These are phyloP conservation scores for Buddleja alternifolia DNA, from an alignment of 257 asterid species.

Conservation along the genomic window DNA sequence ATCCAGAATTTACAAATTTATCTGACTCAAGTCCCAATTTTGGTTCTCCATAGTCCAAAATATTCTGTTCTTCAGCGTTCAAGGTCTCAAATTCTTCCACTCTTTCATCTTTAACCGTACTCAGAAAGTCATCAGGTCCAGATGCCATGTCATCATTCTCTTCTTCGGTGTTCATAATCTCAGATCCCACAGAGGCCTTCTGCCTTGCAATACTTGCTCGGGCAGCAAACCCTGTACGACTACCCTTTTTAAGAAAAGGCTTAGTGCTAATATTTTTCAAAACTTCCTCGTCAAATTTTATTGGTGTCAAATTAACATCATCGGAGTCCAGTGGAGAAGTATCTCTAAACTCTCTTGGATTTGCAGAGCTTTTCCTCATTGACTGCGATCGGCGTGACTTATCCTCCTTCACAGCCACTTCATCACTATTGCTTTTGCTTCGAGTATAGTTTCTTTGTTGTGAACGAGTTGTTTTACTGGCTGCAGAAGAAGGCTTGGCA, in stretches of 20 bases:
- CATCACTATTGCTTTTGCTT: constrained; percentile 67
- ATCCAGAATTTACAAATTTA: constrained; percentile 42
- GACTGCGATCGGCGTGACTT: constrained; percentile 64
- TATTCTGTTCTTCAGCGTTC: constrained; percentile 33
- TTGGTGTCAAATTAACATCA: constrained; percentile 53
- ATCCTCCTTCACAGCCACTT: constrained; percentile 67
- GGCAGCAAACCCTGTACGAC: constrained; percentile 53
- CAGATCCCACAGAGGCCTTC: constrained; percentile 45
- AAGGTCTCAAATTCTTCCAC: constrained; percentile 59
- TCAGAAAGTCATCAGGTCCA: constrained; percentile 53
- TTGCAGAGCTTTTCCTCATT: constrained; percentile 60
- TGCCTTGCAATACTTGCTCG: constrained; percentile 49
- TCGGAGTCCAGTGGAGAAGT: constrained; percentile 50
- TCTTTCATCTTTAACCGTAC: constrained; percentile 49
- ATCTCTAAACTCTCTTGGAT: constrained; percentile 53
- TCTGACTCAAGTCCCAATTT: constrained; percentile 28
- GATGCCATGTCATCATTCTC: constrained; percentile 56
- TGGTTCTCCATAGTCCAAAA: constrained; percentile 35
- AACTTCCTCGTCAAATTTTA: constrained; percentile 53
- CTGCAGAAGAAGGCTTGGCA: constrained; percentile 64
- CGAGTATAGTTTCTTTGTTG: constrained; percentile 66
- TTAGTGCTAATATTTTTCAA: constrained; percentile 49
- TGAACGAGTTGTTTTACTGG: constrained; percentile 57
- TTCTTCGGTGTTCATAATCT: constrained; percentile 42
- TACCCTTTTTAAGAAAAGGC: constrained; percentile 69